phyloP scores from a whole-genome alignment of 805 yeast species.

The Candida ipomoeae region DNA sequence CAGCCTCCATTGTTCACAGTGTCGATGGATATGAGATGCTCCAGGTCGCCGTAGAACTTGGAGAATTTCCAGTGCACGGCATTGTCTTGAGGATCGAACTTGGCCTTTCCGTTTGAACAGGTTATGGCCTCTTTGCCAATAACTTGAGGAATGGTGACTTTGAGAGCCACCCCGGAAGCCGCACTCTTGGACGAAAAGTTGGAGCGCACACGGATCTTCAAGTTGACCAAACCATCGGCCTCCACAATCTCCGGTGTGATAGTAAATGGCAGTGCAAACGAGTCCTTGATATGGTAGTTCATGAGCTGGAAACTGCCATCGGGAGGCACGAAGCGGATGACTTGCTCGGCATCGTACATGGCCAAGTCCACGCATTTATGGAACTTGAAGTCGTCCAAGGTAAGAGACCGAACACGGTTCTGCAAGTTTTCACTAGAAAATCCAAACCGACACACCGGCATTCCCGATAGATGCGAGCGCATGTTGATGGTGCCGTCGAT shows the following conservation, averaged over 20 bases:
- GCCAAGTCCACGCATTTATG: constrained; percentile 81
- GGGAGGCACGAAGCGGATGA: constrained; percentile 76
- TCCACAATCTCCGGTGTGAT: constrained; percentile 52
- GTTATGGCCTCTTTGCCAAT: constrained; percentile 26
- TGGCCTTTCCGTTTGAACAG: constrained; percentile 61
- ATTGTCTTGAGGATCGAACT: constrained; percentile 62
- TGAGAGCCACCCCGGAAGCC: constrained; percentile 61
- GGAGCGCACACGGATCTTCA: constrained; percentile 60
- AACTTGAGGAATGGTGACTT: constrained; percentile 62
- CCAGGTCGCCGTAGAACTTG: constrained; percentile 65
- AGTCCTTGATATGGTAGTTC: constrained; percentile 51
- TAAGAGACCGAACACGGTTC: constrained; percentile 33
- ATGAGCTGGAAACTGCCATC: constrained; percentile 84
- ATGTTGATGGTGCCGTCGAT: constrained; percentile 73
- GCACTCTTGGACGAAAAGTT: constrained; percentile 52
- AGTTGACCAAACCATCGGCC: constrained; percentile 46
- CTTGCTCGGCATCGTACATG: constrained; percentile 59
- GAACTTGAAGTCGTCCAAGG: constrained; percentile 73
- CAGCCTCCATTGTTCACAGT: constrained; percentile 32
- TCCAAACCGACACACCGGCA: constrained; percentile 81
- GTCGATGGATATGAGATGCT: constrained; percentile 55
- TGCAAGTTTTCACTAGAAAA: constrained; percentile 48
- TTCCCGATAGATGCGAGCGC: constrained; percentile 71
- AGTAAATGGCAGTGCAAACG: constrained; percentile 66
- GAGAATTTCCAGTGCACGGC: constrained; percentile 65